Evolutionary conservation across 495 filamentous ascomycete genomes (phyloP).

Genomic region (Lasiosphaeria ovina): DNA sequence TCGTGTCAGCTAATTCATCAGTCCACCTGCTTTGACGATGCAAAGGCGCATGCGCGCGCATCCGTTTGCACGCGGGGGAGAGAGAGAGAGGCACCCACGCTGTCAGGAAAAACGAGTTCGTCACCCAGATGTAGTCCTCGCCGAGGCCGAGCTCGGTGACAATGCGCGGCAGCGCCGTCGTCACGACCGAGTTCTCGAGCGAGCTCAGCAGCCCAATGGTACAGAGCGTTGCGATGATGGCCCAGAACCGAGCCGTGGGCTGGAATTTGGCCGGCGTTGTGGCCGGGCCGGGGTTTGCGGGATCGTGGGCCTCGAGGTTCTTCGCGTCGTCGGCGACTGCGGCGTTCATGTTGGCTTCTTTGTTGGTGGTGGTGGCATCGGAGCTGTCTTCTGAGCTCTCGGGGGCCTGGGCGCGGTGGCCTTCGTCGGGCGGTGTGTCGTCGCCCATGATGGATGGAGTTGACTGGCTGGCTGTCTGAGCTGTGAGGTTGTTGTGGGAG

Average conservation of each 20-base stretch:
- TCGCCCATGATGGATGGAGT: no score
- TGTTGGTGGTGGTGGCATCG: neutral
- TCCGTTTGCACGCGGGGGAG: neutral
- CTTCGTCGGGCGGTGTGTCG: no score
- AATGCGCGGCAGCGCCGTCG: conserved; percentile 43
- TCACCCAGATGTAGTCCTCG: conserved; percentile 42
- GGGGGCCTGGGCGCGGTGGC: neutral
- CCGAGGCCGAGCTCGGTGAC: conserved; percentile 29
- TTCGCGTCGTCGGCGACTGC: neutral
- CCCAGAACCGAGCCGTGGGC: conserved; percentile 15
- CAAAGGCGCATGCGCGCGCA: neutral
- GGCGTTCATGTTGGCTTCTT: neutral
- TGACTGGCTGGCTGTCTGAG: no score
- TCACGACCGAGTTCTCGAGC: conserved; percentile 41
- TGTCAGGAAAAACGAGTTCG: conserved; percentile 38
- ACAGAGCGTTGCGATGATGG: conserved; percentile 10
- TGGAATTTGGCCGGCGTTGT: conserved; percentile 1
- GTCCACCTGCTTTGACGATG: no score
- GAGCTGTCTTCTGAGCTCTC: neutral
- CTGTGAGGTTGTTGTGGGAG: no score
- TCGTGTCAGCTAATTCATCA: no score
- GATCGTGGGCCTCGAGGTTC: no score
- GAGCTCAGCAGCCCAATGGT: conserved; percentile 24
- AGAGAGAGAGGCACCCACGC: conserved; percentile 1
- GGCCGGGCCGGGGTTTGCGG: neutral